Conservation (phyloP, 352 stramenopile species). For the Phytopythium aichiense region DNA sequence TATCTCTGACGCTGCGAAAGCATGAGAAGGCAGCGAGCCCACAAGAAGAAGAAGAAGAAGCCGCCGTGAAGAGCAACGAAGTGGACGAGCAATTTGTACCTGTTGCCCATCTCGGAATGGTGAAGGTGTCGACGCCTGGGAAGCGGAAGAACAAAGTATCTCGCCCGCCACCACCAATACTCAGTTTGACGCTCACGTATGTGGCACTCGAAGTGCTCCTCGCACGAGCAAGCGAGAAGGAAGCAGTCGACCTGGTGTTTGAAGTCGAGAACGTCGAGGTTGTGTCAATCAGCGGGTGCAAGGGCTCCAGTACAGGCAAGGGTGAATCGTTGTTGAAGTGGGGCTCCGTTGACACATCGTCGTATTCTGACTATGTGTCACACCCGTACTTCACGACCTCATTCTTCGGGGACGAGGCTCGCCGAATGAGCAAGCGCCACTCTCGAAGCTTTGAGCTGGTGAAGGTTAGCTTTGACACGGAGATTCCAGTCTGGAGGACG, state of each 20-base stretch:
- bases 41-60: conserved; percentile 13
- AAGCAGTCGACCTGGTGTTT: conserved; percentile 49
- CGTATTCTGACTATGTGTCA: conserved; percentile 52
- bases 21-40: conserved; percentile 23
- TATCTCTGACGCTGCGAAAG: conserved; percentile 61
- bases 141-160: conserved; percentile 45
- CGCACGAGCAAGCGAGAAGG: conserved; percentile 21
- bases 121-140: conserved; percentile 46
- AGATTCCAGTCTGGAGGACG: conserved; percentile 67
- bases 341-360: conserved; percentile 32
- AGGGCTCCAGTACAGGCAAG: conserved; percentile 26
- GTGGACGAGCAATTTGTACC: conserved; percentile 62
- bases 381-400: conserved; percentile 75
- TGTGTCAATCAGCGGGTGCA: conserved; percentile 23
- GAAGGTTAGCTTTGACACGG: conserved; percentile 57
- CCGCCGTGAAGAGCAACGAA: conserved; percentile 9
- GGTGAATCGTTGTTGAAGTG: conserved; percentile 33
- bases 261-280: conserved; percentile 70
- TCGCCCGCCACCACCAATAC: conserved; percentile 54
- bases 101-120: conserved; percentile 79
- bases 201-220: conserved; percentile 45
- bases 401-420: conserved; percentile 61
- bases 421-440: conserved; percentile 37
- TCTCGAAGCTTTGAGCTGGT: conserved; percentile 65
- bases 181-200: conserved; percentile 47